Evolutionary conservation across 805 yeast genomes (phyloP).

Genomic region (Zygoascus tannicola): DNA sequence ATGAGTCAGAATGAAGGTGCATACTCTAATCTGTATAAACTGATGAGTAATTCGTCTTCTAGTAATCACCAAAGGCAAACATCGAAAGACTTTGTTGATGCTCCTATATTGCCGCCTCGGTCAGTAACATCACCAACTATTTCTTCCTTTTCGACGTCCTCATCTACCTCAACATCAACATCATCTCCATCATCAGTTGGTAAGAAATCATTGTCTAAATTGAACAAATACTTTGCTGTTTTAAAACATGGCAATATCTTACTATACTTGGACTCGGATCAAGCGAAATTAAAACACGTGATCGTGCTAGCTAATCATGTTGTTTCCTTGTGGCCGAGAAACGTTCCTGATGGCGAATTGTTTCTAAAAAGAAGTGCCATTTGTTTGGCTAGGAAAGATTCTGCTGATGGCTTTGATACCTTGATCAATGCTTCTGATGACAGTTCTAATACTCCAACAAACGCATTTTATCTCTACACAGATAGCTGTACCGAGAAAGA

Average conservation of each 20-base stretch:
- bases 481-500: slow-evolving; percentile 79
- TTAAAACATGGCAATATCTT: slow-evolving; percentile 83
- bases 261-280: slow-evolving; percentile 63
- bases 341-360: slow-evolving; percentile 60
- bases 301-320: slow-evolving; percentile 63
- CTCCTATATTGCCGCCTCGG: not conserved
- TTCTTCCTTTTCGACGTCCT: not conserved
- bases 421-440: slow-evolving; percentile 14
- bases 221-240: slow-evolving; percentile 39
- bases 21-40: slow-evolving; percentile 49
- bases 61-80: not conserved
- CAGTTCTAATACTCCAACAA: slow-evolving; percentile 22
- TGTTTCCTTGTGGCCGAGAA: slow-evolving; percentile 80
- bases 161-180: slow-evolving; percentile 4
- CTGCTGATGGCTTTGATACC: slow-evolving; percentile 19
- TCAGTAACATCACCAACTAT: not conserved
- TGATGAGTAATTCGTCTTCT: slow-evolving; percentile 34
- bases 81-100: not conserved
- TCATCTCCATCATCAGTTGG: not conserved
- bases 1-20: slow-evolving; percentile 42
- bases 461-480: slow-evolving; percentile 54
- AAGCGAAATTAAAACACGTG: slow-evolving; percentile 63
- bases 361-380: slow-evolving; percentile 77
- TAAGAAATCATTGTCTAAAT: slow-evolving; percentile 39
- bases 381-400: slow-evolving; percentile 48